phyloP scores from a whole-genome alignment of 371 early-diverging fungal genomes.

The Mucor sp. region DNA sequence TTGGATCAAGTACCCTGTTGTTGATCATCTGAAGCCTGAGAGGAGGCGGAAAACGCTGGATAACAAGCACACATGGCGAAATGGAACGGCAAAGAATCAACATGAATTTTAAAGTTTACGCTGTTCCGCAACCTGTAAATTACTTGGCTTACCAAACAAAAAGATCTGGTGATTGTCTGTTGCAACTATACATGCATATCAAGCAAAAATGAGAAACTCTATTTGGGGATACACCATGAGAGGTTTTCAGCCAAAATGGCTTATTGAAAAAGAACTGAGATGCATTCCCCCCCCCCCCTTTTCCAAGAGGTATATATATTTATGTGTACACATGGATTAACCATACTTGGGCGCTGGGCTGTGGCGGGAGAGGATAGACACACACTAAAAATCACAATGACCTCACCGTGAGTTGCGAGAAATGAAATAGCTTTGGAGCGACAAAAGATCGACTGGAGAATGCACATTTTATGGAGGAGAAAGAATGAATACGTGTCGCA shows the following conservation, averaged over 20 bases:
- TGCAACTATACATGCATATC: background rate
- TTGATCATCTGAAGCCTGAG: background rate
- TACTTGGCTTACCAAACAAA: background rate
- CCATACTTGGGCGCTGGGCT: background rate
- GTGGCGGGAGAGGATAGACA: background rate
- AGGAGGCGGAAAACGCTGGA: background rate
- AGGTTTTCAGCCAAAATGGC: slow-evolving; percentile 1
- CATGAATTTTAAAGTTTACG: background rate
- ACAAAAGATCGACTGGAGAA: background rate
- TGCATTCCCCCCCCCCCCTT: background rate
- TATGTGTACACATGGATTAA: background rate
- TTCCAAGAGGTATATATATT: background rate
- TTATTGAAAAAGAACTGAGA: background rate
- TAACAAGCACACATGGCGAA: background rate
- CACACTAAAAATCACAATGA: background rate
- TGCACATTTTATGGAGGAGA: background rate
- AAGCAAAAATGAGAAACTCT: background rate
- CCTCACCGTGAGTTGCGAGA: background rate
- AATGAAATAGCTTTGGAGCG: background rate
- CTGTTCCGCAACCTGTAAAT: background rate
- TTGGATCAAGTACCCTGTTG: background rate
- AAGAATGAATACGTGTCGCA: slow-evolving; percentile 11
- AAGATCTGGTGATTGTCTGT: background rate
- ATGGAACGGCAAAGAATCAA: background rate
- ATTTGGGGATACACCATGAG: background rate